phyloP scores from a whole-genome alignment of 2,329 filamentous ascomycete genomes.

The Scytalidium sp. region DNA sequence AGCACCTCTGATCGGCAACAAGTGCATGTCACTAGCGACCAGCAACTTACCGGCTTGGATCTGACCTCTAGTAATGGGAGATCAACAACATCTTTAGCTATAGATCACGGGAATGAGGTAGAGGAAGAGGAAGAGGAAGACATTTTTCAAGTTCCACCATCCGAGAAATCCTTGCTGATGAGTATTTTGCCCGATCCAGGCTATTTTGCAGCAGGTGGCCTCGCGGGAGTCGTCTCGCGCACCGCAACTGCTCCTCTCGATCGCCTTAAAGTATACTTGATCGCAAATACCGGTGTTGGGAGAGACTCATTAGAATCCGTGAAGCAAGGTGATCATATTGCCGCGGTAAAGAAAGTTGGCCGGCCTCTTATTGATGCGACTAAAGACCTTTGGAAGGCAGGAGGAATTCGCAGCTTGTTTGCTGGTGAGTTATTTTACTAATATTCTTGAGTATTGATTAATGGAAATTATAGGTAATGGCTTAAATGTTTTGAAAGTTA shows the following conservation, averaged over 20 bases:
- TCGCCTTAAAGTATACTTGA: slow-evolving; percentile 94
- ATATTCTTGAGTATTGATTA: slow-evolving; percentile 8
- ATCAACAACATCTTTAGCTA: slow-evolving; percentile 3
- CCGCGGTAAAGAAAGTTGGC: slow-evolving; percentile 62
- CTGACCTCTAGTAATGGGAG: neutral
- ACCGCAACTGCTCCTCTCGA: slow-evolving; percentile 95
- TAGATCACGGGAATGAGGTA: no score
- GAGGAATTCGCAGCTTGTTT: slow-evolving; percentile 86
- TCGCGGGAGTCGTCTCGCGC: slow-evolving; percentile 91
- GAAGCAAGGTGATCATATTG: slow-evolving; percentile 65
- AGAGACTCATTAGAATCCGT: slow-evolving; percentile 60
- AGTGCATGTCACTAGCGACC: neutral
- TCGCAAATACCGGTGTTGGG: slow-evolving; percentile 75
- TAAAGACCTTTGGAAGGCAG: slow-evolving; percentile 77
- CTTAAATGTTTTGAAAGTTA: slow-evolving; percentile 94
- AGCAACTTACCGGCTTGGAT: neutral
- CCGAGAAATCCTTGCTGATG: slow-evolving; percentile 24
- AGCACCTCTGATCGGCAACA: neutral
- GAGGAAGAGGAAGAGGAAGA: slow-evolving; percentile 5
- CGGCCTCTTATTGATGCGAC: slow-evolving; percentile 71
- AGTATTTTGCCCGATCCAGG: slow-evolving; percentile 74
- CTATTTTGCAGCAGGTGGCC: slow-evolving; percentile 94
- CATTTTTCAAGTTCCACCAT: slow-evolving; percentile 10
- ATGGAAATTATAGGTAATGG: slow-evolving; percentile 69
- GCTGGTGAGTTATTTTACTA: slow-evolving; percentile 62